Evolutionary conservation across 371 early-diverging fungal genomes (phyloP).

Genomic region (Mortierella sp.): DNA sequence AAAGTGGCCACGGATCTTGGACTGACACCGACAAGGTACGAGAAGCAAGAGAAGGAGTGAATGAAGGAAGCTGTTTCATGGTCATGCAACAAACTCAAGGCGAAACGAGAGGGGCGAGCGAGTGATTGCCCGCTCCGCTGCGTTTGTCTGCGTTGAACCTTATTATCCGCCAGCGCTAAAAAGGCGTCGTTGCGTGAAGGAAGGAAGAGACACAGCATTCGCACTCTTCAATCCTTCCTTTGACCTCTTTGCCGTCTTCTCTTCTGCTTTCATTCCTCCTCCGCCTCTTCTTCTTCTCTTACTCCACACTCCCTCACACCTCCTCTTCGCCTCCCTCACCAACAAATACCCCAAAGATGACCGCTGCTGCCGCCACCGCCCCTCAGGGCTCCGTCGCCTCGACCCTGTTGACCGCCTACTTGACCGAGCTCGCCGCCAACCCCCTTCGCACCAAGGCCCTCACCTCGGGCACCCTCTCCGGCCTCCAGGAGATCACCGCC

Average conservation of each 20-base stretch:
- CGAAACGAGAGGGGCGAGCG: background rate
- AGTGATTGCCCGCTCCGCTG: conserved; percentile 23
- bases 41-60: background rate
- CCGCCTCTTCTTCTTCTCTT: conserved; percentile 9
- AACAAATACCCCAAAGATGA: conserved; percentile 4
- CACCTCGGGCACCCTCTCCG: conserved; percentile 81
- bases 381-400: conserved; percentile 44
- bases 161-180: background rate
- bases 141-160: conserved; percentile 3
- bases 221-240: background rate
- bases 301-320: background rate
- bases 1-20: background rate
- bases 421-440: conserved; percentile 69
- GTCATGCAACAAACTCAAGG: too few relatives aligned
- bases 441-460: conserved; percentile 87
- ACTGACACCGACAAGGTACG: background rate
- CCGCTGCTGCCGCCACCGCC: conserved; percentile 20
- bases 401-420: conserved; percentile 71
- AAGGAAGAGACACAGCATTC: background rate
- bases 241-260: background rate
- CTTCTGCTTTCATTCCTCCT: background rate
- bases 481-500: conserved; percentile 84
- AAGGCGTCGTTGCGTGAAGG: background rate
- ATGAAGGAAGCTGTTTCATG: background rate
- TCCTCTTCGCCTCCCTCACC: background rate